These are phyloP conservation scores for Rheum nobile DNA, from an alignment of 148 eudicot species.

Conservation along the genomic window DNA sequence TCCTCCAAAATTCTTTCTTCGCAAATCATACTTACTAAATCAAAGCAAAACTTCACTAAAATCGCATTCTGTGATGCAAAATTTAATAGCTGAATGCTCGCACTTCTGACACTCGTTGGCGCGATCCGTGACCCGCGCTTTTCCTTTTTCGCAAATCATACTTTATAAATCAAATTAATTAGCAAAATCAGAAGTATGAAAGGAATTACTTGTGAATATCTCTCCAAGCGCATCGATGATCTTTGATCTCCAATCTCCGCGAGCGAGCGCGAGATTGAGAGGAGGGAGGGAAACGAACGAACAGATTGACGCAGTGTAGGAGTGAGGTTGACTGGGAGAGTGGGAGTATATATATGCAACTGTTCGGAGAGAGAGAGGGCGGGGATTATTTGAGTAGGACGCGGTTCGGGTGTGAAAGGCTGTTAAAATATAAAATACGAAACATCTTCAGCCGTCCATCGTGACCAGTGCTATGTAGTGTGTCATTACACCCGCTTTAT, in stretches of 20 bases:
- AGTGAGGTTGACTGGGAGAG: not conserved
- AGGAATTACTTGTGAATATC: not conserved
- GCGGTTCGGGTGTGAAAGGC: no score
- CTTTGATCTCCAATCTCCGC: not conserved
- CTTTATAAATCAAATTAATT: not conserved
- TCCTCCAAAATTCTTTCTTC: not conserved
- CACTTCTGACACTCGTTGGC: not conserved
- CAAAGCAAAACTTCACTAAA: not conserved
- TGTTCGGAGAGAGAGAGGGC: not conserved
- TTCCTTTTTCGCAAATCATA: not conserved
- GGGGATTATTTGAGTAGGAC: not conserved
- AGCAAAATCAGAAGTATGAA: not conserved
- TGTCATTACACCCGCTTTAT: no score
- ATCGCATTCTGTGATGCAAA: not conserved
- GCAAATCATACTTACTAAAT: not conserved
- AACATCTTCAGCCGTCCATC: no score
- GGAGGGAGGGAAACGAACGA: not conserved
- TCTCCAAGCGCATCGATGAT: not conserved
- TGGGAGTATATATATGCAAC: not conserved
- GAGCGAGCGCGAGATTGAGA: not conserved
- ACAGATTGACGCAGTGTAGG: not conserved
- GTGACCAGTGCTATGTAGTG: no score
- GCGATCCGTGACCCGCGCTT: not conserved
- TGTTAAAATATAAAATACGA: no score
- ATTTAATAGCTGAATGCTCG: not conserved